Conservation (phyloP, 495 filamentous ascomycete species). For the Neurospora pannonica region DNA sequence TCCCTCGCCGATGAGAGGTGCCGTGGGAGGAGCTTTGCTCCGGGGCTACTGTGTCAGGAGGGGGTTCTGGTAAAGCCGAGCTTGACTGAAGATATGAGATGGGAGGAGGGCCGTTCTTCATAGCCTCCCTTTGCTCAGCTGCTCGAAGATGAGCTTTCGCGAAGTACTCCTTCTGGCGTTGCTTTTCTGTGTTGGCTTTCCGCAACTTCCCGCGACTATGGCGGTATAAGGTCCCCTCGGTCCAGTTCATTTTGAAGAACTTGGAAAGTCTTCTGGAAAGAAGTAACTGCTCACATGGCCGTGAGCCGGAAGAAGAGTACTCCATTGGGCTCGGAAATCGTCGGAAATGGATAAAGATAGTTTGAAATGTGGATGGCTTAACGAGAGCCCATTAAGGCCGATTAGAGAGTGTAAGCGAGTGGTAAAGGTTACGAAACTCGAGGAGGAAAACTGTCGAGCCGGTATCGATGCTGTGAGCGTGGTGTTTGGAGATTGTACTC, state of each 20-base stretch:
- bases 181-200: constrained; percentile 20
- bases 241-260: constrained; percentile 35
- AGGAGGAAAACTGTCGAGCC: background rate
- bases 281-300: background rate
- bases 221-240: constrained; percentile 32
- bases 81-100: background rate
- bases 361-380: background rate
- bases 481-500: background rate
- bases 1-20: background rate
- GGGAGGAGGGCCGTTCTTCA: constrained; percentile 4
- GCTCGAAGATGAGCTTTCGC: constrained; percentile 25
- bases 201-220: constrained; percentile 22
- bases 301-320: background rate
- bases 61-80: constrained; percentile 2
- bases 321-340: background rate
- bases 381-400: background rate
- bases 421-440: background rate
- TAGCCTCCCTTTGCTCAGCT: constrained; percentile 8
- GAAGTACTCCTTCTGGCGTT: constrained; percentile 33
- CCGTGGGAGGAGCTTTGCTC: background rate
- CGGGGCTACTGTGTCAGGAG: background rate
- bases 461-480: background rate
- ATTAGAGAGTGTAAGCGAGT: background rate
- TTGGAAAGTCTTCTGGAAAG: background rate
- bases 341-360: background rate